Percentiles rank a stretch among this genome's conserved stretches.
Conservation (phyloP, 2,329 filamentous ascomycete species). For the Coniochaeta sp. region DNA sequence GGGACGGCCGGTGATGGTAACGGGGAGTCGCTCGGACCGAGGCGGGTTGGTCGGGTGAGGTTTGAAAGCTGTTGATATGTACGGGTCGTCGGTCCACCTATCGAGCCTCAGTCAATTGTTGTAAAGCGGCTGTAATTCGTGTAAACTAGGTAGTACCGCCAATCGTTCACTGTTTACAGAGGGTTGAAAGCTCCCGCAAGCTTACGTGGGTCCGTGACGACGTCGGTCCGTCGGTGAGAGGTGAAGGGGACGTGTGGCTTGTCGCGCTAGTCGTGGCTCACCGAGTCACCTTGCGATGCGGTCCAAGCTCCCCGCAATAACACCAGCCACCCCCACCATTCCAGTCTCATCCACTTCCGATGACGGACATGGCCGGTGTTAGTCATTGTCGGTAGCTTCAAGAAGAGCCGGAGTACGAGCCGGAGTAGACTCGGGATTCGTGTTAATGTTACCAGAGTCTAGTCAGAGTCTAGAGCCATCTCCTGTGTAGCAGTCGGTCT, state of each 20-base stretch:
- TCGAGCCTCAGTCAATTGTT: neutral
- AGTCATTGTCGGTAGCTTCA: neutral
- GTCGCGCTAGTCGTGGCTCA: constrained; percentile 1
- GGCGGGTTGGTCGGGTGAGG: no score
- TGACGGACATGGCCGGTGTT: neutral
- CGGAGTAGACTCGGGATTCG: neutral
- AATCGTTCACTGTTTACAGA: neutral
- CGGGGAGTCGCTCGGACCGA: no score
- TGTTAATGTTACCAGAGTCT: neutral
- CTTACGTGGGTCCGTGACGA: constrained; percentile 3
- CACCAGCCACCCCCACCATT: constrained; percentile 2
- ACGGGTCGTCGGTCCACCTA: no score
- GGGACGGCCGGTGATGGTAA: neutral
- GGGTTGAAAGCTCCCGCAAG: neutral
- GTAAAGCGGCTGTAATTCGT: no score
- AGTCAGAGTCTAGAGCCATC: no score
- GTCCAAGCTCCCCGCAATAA: neutral
- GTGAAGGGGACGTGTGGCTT: neutral
- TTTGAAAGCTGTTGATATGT: no score
- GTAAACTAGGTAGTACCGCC: no score
- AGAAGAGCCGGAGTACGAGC: neutral
- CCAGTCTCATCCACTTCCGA: neutral
- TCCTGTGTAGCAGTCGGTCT: no score
- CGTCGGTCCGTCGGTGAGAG: neutral
- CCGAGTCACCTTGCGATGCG: neutral